Percentiles rank a stretch among this genome's conserved stretches.
These are phyloP conservation scores for Peribolospora kevripleyi DNA, from an alignment of 768 basidiomycete genomes.

Conservation along the genomic window DNA sequence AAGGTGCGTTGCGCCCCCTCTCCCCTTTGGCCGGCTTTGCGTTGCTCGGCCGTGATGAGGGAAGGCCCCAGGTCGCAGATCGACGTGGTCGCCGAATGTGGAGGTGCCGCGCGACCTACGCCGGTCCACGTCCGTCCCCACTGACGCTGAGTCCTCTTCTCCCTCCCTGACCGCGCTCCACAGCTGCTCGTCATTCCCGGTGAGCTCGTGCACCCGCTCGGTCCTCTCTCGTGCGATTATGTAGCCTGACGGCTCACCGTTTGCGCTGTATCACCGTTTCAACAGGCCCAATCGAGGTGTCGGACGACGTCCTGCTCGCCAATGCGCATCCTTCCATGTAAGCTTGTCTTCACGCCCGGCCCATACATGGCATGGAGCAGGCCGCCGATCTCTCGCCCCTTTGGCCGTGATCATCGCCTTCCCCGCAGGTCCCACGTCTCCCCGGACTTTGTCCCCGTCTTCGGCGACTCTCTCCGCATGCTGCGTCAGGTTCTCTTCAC, in stretches of 20 bases:
- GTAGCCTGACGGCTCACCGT: not conserved
- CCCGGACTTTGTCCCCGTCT: slow-evolving; percentile 61
- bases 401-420: slow-evolving; percentile 1
- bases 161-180: no score
- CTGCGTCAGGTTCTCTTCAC: slow-evolving; percentile 44
- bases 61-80: no score
- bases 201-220: slow-evolving; percentile 7
- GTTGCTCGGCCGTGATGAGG: no score
- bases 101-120: no score
- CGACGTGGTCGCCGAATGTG: no score
- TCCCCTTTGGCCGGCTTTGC: no score
- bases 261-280: not conserved
- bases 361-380: not conserved
- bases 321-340: slow-evolving; percentile 69
- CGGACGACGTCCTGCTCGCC: slow-evolving; percentile 60
- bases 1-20: not conserved
- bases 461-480: slow-evolving; percentile 32
- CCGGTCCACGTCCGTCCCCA: no score
- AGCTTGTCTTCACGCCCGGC: slow-evolving; percentile 1
- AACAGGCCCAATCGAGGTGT: slow-evolving; percentile 32
- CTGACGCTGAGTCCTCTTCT: no score
- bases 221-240: no score
- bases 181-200: slow-evolving; percentile 13
- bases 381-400: slow-evolving; percentile 4
- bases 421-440: slow-evolving; percentile 44